Conservation (phyloP, 2,329 filamentous ascomycete species). For the Pseudocercospora crystallina region DNA sequence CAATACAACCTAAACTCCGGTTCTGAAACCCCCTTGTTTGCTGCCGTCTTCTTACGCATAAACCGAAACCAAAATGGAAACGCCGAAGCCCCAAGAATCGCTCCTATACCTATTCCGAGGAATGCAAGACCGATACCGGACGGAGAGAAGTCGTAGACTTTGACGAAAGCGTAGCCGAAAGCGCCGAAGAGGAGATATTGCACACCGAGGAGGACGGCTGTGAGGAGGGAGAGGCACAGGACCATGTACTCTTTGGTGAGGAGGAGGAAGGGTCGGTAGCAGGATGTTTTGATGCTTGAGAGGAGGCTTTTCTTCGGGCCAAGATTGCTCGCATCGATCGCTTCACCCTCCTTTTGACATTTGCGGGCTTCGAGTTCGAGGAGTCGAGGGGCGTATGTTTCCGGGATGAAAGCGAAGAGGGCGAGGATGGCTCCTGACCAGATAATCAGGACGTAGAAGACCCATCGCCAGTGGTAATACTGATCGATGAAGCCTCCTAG, state of each 20-base stretch:
- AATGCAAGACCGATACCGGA: conserved; percentile 80
- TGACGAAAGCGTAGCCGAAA: conserved; percentile 75
- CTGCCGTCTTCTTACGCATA: no score
- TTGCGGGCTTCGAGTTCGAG: conserved; percentile 49
- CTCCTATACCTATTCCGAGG: conserved; percentile 59
- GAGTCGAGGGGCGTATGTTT: conserved; percentile 73
- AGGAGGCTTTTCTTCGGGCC: conserved; percentile 57
- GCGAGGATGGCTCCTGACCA: conserved; percentile 50
- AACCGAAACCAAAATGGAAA: conserved; percentile 61
- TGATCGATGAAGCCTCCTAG: conserved; percentile 82
- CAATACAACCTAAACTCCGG: conserved; percentile 35
- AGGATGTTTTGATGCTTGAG: conserved; percentile 51
- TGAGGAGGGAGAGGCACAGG: conserved; percentile 75
- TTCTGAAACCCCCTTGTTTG: no score
- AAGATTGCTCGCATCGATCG: conserved; percentile 43
- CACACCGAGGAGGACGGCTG: conserved; percentile 81
- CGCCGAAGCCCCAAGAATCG: conserved; percentile 61
- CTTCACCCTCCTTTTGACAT: conserved; percentile 77
- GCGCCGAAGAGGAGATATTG: conserved; percentile 87
- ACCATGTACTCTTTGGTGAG: conserved; percentile 76
- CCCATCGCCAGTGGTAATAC: conserved; percentile 70
- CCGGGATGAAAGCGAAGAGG: conserved; percentile 71
- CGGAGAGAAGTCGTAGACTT: conserved; percentile 71
- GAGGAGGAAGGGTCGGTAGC: conserved; percentile 71
- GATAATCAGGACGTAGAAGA: conserved; percentile 80